These are phyloP conservation scores for Piper longum DNA, from an alignment of 164 flowering plant species.

Conservation along the genomic window DNA sequence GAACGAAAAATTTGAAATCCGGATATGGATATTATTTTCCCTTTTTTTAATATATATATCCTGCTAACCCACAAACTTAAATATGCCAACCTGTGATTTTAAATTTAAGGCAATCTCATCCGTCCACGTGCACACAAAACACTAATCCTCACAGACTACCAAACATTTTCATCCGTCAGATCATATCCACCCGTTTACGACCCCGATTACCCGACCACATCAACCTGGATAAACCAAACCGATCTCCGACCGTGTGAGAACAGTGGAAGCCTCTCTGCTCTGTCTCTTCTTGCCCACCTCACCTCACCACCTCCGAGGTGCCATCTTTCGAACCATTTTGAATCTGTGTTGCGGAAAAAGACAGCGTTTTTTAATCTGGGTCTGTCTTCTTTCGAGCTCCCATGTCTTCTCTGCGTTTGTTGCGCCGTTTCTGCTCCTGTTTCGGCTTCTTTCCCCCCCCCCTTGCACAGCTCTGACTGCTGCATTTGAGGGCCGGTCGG, in stretches of 20 bases:
- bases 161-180: constrained; percentile 8
- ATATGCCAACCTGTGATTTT: no score
- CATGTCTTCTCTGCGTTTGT: background rate
- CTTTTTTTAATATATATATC: no score
- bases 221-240: background rate
- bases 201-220: background rate
- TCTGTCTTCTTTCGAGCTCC: background rate
- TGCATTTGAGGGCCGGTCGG: background rate
- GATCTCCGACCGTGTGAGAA: background rate
- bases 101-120: no score
- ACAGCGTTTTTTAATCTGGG: background rate
- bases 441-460: background rate
- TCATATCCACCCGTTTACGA: constrained; percentile 1
- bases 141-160: no score
- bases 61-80: no score
- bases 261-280: no score
- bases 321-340: background rate
- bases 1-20: no score
- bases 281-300: background rate
- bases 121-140: no score
- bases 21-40: no score
- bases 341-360: background rate
- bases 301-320: background rate
- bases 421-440: background rate
- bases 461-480: background rate